Evolutionary conservation across 441 rosid genomes (phyloP).

Genomic region (Metrosideros polymorpha): DNA sequence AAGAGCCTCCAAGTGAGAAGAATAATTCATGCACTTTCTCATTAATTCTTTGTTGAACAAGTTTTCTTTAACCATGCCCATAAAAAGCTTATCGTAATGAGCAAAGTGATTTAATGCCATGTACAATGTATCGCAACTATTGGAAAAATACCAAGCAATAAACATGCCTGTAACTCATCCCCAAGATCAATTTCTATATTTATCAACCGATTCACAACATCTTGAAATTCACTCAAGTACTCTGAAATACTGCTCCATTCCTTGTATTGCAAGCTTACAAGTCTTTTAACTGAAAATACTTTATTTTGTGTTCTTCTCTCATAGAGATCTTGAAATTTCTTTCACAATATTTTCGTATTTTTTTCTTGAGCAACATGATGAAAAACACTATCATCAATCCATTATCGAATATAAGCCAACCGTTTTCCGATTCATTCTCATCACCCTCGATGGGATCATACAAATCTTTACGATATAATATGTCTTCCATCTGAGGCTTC

Average conservation of each 20-base stretch:
- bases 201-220: not conserved
- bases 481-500: not conserved
- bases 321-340: not conserved
- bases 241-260: not conserved
- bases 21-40: not conserved
- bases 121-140: not conserved
- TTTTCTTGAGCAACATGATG: not conserved
- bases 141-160: not conserved
- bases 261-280: not conserved
- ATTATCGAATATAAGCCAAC: rapidly evolving
- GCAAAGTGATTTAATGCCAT: not conserved
- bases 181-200: not conserved
- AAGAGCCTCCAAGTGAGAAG: not conserved
- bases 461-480: not conserved
- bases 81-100: not conserved
- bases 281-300: not conserved
- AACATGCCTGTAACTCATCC: not conserved
- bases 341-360: not conserved
- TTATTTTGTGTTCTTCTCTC: not conserved
- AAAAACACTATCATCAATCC: not conserved
- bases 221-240: not conserved
- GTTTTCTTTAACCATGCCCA: not conserved
- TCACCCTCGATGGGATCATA: not conserved
- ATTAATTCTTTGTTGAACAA: not conserved
- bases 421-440: rapidly evolving